Percentiles rank a stretch among this genome's conserved stretches.
Evolutionary conservation across 2,329 filamentous ascomycete species (phyloP).

Genomic region (Diaporthe sp.): DNA sequence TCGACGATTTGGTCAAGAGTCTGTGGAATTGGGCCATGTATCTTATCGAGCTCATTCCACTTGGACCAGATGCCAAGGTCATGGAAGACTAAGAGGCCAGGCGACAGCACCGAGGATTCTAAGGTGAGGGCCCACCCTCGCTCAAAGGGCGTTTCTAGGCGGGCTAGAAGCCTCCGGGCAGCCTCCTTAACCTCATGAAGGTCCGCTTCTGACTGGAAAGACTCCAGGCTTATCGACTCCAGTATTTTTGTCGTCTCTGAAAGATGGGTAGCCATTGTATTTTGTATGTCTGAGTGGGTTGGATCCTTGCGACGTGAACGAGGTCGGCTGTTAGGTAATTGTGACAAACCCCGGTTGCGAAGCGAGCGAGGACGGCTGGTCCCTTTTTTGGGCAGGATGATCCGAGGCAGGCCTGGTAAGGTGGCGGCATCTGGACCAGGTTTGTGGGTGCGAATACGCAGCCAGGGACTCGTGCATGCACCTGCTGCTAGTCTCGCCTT

Average conservation of each 20-base stretch:
- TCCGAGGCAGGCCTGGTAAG: background rate
- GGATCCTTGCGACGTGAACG: background rate
- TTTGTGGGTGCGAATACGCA: background rate
- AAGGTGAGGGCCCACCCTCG: slow-evolving; percentile 48
- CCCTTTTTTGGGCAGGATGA: background rate
- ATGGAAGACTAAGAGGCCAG: slow-evolving; percentile 47
- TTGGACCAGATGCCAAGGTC: slow-evolving; percentile 49
- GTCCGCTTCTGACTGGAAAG: background rate
- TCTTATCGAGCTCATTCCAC: slow-evolving; percentile 43
- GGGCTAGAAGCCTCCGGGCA: slow-evolving; percentile 13
- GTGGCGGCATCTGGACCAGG: background rate
- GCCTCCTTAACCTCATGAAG: slow-evolving; percentile 17
- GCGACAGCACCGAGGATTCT: slow-evolving; percentile 47
- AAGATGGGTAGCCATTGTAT: background rate
- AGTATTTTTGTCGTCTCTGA: background rate
- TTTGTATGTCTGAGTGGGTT: background rate
- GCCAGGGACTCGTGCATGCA: background rate
- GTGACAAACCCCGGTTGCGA: slow-evolving; percentile 6
- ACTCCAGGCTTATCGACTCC: background rate
- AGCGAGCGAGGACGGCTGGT: background rate
- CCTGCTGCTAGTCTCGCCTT: background rate
- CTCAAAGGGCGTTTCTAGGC: slow-evolving; percentile 49
- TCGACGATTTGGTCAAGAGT: slow-evolving; percentile 46
- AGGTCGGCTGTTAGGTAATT: slow-evolving; percentile 13
- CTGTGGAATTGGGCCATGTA: slow-evolving; percentile 45